Conservation (phyloP, 169 alveolate species). For the Babesia sp. region DNA sequence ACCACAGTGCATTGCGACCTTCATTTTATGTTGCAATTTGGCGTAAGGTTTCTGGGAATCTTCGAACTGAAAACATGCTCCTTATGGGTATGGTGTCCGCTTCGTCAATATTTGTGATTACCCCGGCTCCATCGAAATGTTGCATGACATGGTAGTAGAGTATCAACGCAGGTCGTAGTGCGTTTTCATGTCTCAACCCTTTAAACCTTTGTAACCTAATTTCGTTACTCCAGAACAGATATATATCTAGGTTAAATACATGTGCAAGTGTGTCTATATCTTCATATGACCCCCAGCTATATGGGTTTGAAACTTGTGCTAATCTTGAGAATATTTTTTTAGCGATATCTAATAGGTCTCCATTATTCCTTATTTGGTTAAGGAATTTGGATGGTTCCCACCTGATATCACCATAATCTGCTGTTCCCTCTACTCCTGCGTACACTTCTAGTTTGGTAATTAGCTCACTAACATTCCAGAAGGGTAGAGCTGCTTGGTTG, state of each 20-base stretch:
- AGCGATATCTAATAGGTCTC: slow-evolving; percentile 37
- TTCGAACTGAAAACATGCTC: slow-evolving; percentile 4
- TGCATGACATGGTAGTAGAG: slow-evolving; percentile 43
- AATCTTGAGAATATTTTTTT: slow-evolving; percentile 16
- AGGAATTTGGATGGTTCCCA: slow-evolving; percentile 42
- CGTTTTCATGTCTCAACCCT: not conserved
- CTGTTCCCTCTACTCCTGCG: slow-evolving; percentile 8
- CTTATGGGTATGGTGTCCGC: not conserved
- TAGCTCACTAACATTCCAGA: slow-evolving; percentile 24
- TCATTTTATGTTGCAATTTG: not conserved
- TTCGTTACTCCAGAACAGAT: slow-evolving; percentile 25
- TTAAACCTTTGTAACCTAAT: slow-evolving; percentile 16
- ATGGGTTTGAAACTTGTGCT: slow-evolving; percentile 4
- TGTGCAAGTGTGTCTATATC: slow-evolving; percentile 48
- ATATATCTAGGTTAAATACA: slow-evolving; percentile 27
- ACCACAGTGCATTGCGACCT: no score
- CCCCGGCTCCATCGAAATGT: slow-evolving; percentile 62
- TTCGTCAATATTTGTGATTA: not conserved
- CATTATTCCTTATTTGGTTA: not conserved
- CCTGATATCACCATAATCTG: slow-evolving; percentile 16
- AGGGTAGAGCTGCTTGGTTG: slow-evolving; percentile 24
- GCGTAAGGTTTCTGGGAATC: slow-evolving; percentile 4
- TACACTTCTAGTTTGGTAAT: slow-evolving; percentile 27
- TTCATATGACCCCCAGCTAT: slow-evolving; percentile 54
- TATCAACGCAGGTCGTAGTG: slow-evolving; percentile 21